phyloP scores from a whole-genome alignment of 208 protist genomes.

The Crithidia sp. region DNA sequence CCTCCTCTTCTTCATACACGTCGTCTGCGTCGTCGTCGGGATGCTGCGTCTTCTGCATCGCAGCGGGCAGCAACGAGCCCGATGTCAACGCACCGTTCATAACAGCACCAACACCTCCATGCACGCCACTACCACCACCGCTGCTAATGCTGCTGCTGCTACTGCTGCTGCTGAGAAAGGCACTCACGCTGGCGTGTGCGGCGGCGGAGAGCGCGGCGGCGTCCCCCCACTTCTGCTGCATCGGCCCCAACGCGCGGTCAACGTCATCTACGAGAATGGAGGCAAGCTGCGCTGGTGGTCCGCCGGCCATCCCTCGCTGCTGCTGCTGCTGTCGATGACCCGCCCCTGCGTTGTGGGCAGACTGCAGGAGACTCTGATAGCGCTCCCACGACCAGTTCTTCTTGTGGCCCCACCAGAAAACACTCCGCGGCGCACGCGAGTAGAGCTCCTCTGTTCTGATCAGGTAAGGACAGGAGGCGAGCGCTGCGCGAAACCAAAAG shows the following conservation, averaged over 20 bases:
- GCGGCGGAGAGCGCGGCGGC: constrained; percentile 24
- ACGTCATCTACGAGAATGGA: constrained; percentile 80
- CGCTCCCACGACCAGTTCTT: constrained; percentile 83
- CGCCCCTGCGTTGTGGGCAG: constrained; percentile 28
- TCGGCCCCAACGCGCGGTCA: constrained; percentile 71
- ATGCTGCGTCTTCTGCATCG: constrained; percentile 4
- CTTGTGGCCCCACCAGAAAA: constrained; percentile 78
- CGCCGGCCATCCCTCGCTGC: background rate
- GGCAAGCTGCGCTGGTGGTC: constrained; percentile 35
- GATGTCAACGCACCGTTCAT: too few relatives aligned
- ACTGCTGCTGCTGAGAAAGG: background rate
- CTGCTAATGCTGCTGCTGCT: background rate
- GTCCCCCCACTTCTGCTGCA: constrained; percentile 67
- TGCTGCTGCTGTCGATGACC: constrained; percentile 26
- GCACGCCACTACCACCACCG: too few relatives aligned
- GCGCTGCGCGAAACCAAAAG: constrained; percentile 86
- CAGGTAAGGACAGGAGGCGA: constrained; percentile 73
- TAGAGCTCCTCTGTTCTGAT: constrained; percentile 81
- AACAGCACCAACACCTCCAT: too few relatives aligned
- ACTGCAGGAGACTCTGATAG: constrained; percentile 57
- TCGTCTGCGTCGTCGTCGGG: background rate
- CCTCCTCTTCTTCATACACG: constrained; percentile 18
- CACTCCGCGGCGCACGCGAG: constrained; percentile 66
- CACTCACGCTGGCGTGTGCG: background rate
- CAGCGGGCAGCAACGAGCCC: too few relatives aligned